Conservation (phyloP, 495 filamentous ascomycete species). For the Talaromyces trachyspermus region DNA sequence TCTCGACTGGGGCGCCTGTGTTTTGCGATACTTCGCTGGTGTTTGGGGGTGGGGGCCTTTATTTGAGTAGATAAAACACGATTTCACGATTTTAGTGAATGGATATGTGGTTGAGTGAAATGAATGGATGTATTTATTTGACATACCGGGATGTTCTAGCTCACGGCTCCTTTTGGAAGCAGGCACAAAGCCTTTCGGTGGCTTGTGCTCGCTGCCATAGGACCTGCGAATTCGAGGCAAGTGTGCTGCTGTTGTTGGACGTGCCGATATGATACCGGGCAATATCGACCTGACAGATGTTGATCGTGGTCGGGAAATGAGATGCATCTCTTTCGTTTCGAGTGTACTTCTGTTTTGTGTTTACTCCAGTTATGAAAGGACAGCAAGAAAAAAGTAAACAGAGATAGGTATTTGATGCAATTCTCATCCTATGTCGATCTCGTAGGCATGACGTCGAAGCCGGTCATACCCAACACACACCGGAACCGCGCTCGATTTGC, state of each 20-base stretch:
- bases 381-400: neutral
- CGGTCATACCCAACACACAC: neutral
- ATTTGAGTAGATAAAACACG: neutral
- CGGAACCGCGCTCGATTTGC: no score
- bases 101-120: no score
- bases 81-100: no score
- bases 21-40: slow-evolving; percentile 9
- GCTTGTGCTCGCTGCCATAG: slow-evolving; percentile 16
- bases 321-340: no score
- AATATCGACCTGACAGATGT: no score
- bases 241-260: no score
- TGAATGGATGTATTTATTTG: neutral
- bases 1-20: neutral
- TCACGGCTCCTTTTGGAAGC: slow-evolving; percentile 12
- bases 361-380: no score
- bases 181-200: slow-evolving; percentile 2
- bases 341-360: no score
- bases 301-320: no score
- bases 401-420: no score
- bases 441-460: slow-evolving; percentile 2
- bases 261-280: no score
- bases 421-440: neutral
- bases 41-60: slow-evolving; percentile 18
- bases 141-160: slow-evolving; percentile 22
- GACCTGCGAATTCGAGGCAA: slow-evolving; percentile 17